phyloP scores from a whole-genome alignment of 345 rosid species.

The Lepidium didymum region DNA sequence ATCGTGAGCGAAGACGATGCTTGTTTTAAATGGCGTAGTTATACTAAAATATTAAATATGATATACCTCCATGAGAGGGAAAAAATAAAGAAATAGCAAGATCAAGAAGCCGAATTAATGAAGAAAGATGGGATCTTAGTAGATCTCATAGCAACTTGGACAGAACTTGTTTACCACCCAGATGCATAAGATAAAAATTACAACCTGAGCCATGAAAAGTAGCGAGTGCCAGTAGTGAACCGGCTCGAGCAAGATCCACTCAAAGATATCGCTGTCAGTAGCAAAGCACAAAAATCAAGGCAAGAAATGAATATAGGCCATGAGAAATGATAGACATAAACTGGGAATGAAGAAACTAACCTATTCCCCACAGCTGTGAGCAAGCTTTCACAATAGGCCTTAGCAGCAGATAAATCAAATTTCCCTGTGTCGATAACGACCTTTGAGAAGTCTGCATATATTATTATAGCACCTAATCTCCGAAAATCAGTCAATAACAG shows the following conservation, averaged over 20 bases:
- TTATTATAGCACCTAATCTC: conserved; percentile 83
- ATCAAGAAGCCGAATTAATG: conserved; percentile 6
- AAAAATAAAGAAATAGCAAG: not conserved
- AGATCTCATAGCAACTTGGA: conserved; percentile 7
- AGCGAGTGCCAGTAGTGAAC: conserved; percentile 81
- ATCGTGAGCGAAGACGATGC: conserved; percentile 89
- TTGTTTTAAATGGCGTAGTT: conserved; percentile 90
- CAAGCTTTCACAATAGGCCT: conserved; percentile 84
- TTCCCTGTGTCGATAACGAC: conserved; percentile 82
- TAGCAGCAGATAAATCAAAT: conserved; percentile 61
- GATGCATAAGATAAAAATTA: not conserved
- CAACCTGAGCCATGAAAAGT: conserved; percentile 97
- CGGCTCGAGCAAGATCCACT: conserved; percentile 86
- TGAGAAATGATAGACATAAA: not conserved
- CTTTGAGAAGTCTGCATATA: conserved; percentile 88
- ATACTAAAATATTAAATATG: conserved; percentile 40
- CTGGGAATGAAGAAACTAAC: conserved; percentile 36
- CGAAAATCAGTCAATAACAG: conserved; percentile 85
- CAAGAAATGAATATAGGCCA: not conserved
- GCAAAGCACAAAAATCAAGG: conserved; percentile 17
- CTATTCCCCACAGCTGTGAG: conserved; percentile 65
- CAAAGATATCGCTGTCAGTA: conserved; percentile 61
- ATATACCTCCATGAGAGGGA: not conserved
- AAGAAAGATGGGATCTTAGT: not conserved
- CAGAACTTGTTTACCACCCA: not conserved